Evolutionary conservation across 768 basidiomycete genomes (phyloP).

Genomic region (Mrakia frigida): DNA sequence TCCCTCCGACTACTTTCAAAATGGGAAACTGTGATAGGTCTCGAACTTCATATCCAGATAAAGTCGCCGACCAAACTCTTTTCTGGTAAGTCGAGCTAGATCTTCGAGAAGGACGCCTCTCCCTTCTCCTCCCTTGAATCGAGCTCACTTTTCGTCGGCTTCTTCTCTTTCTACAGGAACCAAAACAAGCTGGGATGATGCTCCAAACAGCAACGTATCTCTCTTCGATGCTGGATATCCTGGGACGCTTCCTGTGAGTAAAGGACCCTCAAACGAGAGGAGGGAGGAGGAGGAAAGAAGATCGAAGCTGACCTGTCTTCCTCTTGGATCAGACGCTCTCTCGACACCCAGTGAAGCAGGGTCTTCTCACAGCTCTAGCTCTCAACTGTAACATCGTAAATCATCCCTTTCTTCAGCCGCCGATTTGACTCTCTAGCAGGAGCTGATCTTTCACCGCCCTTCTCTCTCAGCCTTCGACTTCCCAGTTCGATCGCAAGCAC

Average conservation of each 20-base stretch:
- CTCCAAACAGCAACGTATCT: conserved; percentile 68
- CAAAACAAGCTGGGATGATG: conserved; percentile 50
- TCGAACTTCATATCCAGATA: conserved; percentile 94
- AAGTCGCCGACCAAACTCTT: conserved; percentile 83
- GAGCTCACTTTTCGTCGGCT: not conserved
- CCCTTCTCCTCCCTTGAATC: conserved; percentile 7
- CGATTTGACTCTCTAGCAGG: not conserved
- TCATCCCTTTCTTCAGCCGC: not conserved
- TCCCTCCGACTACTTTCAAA: conserved; percentile 1
- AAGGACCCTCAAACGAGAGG: not conserved
- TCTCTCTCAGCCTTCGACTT: conserved; percentile 55
- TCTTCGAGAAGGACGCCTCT: conserved; percentile 26
- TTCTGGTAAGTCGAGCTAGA: conserved; percentile 52
- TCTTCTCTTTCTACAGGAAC: conserved; percentile 43
- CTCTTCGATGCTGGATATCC: conserved; percentile 85
- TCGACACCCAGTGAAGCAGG: conserved; percentile 58
- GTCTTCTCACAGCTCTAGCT: conserved; percentile 73
- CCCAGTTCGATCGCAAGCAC: conserved; percentile 92
- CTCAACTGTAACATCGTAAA: conserved; percentile 48
- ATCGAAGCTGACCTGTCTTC: conserved; percentile 37
- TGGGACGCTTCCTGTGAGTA: conserved; percentile 79
- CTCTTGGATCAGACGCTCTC: conserved; percentile 49
- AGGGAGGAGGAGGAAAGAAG: not conserved
- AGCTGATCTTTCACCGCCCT: not conserved
- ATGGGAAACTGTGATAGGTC: conserved; percentile 85